Conservation (phyloP, 1,139 yeast species). For the Yamadazyma atmosphaerica region DNA sequence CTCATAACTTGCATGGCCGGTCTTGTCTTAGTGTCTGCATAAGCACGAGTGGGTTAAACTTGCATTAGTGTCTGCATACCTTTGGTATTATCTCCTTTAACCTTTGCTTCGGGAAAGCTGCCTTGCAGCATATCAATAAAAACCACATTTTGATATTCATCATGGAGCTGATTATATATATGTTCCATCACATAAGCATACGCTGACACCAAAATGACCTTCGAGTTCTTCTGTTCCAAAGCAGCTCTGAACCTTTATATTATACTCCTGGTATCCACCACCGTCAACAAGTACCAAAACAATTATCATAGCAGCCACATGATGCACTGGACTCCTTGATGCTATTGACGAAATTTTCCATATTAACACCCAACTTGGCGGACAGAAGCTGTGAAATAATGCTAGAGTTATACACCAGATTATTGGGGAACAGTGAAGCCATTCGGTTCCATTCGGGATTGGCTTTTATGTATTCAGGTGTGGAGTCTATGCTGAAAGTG, state of each 20-base stretch:
- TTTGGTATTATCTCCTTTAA: constrained; percentile 42
- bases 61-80: constrained; percentile 4
- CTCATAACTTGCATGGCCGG: no score
- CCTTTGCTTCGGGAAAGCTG: constrained; percentile 26
- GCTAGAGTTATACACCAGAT: constrained; percentile 74
- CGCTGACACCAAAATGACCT: constrained; percentile 66
- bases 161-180: constrained; percentile 33
- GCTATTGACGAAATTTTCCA: no score
- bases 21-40: no score
- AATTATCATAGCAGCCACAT: background rate
- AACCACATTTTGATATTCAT: constrained; percentile 42
- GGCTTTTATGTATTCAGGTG: constrained; percentile 35
- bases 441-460: constrained; percentile 45
- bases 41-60: no score
- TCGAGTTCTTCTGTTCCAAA: constrained; percentile 33
- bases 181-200: constrained; percentile 43
- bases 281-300: constrained; percentile 32
- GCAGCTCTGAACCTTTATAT: constrained; percentile 33
- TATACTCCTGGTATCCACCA: constrained; percentile 36
- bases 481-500: constrained; percentile 51
- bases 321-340: no score
- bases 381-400: constrained; percentile 57
- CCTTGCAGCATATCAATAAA: constrained; percentile 41
- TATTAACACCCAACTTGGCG: no score
- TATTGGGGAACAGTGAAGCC: constrained; percentile 91